Percentiles rank a stretch among this genome's conserved stretches.
Conservation (phyloP, 345 rosid species). For the Gossypium australe region DNA sequence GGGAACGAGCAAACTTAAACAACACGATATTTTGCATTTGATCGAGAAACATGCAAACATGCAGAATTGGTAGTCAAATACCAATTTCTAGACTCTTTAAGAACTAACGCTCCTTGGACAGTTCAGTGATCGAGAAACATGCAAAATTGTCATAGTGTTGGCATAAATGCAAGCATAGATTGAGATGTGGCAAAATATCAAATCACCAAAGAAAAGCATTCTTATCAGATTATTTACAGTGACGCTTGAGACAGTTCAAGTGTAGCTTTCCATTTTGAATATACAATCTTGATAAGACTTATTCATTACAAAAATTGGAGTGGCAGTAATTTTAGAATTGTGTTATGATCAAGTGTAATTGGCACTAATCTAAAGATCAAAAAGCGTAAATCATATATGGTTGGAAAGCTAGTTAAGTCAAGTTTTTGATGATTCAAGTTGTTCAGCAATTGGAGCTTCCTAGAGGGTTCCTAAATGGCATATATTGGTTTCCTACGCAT, state of each 20-base stretch:
- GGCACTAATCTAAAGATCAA: not conserved
- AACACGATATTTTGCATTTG: not conserved
- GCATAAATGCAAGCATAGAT: not conserved
- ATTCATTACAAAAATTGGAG: not conserved
- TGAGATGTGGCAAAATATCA: not conserved
- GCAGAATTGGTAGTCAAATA: too few species aligned
- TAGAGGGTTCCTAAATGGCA: not conserved
- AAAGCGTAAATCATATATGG: not conserved
- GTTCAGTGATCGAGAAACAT: not conserved
- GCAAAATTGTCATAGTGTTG: not conserved
- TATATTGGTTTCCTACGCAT: not conserved
- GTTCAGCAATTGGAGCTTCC: not conserved
- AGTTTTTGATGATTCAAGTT: not conserved
- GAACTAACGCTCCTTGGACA: not conserved
- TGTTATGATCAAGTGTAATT: not conserved
- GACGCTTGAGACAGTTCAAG: not conserved
- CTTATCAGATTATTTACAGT: not conserved
- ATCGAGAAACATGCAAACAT: too few species aligned
- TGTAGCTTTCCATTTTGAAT: not conserved
- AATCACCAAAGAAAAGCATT: not conserved
- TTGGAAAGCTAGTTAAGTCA: not conserved
- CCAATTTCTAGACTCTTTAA: too few species aligned
- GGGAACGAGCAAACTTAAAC: not conserved
- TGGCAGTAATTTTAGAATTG: not conserved
- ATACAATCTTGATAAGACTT: not conserved